Percentiles rank a stretch among this genome's conserved stretches.
Conservation (phyloP, 441 rosid species). For the Euphorbia celastroides region DNA sequence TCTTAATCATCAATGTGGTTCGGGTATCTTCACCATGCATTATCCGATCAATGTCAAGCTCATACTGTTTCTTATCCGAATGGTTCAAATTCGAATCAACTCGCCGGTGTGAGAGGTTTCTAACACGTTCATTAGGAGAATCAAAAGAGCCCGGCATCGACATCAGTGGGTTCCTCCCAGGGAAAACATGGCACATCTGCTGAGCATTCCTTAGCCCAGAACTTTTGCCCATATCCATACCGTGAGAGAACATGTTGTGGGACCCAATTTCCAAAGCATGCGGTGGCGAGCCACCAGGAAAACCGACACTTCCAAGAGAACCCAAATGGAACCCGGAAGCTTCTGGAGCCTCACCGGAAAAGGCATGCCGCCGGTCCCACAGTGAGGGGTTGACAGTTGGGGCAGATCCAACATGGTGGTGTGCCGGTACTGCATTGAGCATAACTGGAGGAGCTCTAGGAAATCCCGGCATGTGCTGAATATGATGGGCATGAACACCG, state of each 20-base stretch:
- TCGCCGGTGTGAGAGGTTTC: slow-evolving; percentile 47
- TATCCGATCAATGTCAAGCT: slow-evolving; percentile 63
- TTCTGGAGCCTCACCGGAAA: slow-evolving; percentile 48
- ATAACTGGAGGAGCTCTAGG: slow-evolving; percentile 46
- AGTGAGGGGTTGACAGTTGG: slow-evolving; percentile 50
- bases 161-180: slow-evolving; percentile 45
- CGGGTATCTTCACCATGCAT: slow-evolving; percentile 57
- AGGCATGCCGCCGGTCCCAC: slow-evolving; percentile 57
- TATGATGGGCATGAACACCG: slow-evolving; percentile 37
- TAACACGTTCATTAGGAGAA: slow-evolving; percentile 47
- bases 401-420: slow-evolving; percentile 65
- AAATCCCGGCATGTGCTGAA: slow-evolving; percentile 39
- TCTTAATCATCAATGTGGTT: slow-evolving; percentile 76
- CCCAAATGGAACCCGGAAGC: slow-evolving; percentile 49
- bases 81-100: slow-evolving; percentile 46
- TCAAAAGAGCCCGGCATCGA: slow-evolving; percentile 43
- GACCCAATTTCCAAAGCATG: slow-evolving; percentile 47
- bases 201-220: slow-evolving; percentile 44
- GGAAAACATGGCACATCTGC: slow-evolving; percentile 42
- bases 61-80: slow-evolving; percentile 63
- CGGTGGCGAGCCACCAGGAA: slow-evolving; percentile 39
- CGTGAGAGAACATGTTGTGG: slow-evolving; percentile 38
- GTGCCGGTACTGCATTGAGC: slow-evolving; percentile 38
- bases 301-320: slow-evolving; percentile 47
- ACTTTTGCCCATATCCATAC: slow-evolving; percentile 36